Percentiles rank a stretch among this genome's conserved stretches.
These are phyloP conservation scores for Fagopyrum tataricum DNA, from an alignment of 148 eudicot species.

Conservation along the genomic window DNA sequence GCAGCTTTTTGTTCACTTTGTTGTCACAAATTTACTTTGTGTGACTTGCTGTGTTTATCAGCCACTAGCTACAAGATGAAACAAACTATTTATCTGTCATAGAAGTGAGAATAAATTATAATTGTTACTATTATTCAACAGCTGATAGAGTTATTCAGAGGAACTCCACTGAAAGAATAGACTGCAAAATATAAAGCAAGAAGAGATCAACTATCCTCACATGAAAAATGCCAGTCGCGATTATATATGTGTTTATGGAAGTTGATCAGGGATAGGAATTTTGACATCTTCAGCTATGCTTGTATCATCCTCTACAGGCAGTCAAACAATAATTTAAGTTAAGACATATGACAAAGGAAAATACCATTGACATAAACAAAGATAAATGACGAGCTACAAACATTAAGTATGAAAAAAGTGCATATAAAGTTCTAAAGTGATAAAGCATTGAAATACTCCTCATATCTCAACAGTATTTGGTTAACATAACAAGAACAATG, in stretches of 20 bases:
- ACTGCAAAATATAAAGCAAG: not conserved
- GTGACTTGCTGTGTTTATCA: not conserved
- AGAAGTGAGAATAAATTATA: not conserved
- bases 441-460: not conserved
- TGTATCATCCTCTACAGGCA: constrained; percentile 81
- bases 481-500: not conserved
- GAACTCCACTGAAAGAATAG: not conserved
- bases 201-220: constrained; percentile 39
- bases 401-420: not conserved
- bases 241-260: constrained; percentile 82
- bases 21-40: not conserved
- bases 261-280: constrained; percentile 67
- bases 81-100: not conserved
- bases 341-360: not conserved
- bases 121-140: not conserved
- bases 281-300: constrained; percentile 76
- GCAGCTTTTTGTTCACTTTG: not conserved
- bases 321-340: not conserved
- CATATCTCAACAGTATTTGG: not conserved
- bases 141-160: not conserved
- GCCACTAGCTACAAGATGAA: not conserved
- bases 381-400: not conserved
- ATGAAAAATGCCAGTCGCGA: constrained; percentile 81
- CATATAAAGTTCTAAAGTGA: not conserved
- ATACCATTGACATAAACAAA: not conserved